Conservation (phyloP, 2,329 filamentous ascomycete species). For the Tolypocladium ovalisporum region DNA sequence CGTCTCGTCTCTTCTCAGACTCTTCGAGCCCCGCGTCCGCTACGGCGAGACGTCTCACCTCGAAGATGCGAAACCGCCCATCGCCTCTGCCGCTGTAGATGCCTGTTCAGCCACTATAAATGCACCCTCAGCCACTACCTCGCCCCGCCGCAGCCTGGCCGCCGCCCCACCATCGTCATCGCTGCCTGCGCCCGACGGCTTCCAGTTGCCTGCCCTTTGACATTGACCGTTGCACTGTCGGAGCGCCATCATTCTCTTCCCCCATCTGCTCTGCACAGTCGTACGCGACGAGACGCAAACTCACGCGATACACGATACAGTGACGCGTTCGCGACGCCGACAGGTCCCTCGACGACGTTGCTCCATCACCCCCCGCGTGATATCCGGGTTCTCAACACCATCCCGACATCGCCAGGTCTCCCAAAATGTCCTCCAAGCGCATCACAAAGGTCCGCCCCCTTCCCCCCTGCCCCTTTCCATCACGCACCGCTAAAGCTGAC, state of each 20-base stretch:
- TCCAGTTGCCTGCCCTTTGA: not conserved
- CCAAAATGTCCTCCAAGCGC: conserved; percentile 31
- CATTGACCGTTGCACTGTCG: no score
- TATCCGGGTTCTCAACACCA: not conserved
- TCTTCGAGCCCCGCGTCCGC: no score
- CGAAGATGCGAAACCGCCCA: no score
- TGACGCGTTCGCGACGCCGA: not conserved
- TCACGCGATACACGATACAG: not conserved
- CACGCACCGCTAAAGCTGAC: not conserved
- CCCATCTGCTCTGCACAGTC: not conserved
- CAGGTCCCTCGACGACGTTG: no score
- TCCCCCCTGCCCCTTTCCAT: not conserved
- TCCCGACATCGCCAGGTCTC: not conserved
- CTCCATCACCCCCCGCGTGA: not conserved
- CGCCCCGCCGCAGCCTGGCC: not conserved
- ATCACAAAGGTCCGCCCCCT: conserved; percentile 28
- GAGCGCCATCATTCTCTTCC: no score
- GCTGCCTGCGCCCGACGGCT: not conserved
- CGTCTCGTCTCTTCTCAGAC: no score
- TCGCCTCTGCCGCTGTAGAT: no score
- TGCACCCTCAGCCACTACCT: not conserved
- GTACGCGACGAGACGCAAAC: not conserved
- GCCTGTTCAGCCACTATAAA: not conserved
- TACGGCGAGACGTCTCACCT: no score
- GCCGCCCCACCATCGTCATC: not conserved